Conservation (phyloP, 495 filamentous ascomycete genomes). For the Xylaria cubensis region DNA sequence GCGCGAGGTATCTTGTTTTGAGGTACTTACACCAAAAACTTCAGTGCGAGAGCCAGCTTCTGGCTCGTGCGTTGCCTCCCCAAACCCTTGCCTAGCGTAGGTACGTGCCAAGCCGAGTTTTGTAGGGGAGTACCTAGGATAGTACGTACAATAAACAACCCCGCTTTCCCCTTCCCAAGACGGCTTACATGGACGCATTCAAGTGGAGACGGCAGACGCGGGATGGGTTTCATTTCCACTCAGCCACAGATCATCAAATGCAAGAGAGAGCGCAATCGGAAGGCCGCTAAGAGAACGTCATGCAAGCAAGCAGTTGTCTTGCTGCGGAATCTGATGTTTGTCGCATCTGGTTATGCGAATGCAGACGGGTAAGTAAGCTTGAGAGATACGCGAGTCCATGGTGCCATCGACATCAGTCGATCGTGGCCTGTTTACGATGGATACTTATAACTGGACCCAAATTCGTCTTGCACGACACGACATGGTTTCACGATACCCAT, state of each 20-base stretch:
- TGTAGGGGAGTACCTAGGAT: too few species aligned
- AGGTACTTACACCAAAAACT: too few species aligned
- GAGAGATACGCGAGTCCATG: slow-evolving; percentile 18
- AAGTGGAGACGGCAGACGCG: slow-evolving; percentile 7
- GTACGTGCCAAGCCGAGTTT: too few species aligned
- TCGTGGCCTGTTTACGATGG: slow-evolving; percentile 1
- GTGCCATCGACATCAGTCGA: slow-evolving; percentile 17
- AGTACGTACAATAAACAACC: background rate
- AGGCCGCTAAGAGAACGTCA: background rate
- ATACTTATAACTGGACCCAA: slow-evolving; percentile 6
- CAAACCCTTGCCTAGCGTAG: too few species aligned
- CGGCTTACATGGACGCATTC: background rate
- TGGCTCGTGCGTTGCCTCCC: too few species aligned
- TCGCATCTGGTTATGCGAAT: slow-evolving; percentile 2
- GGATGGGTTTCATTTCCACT: background rate
- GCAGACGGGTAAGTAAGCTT: background rate
- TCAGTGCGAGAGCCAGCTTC: too few species aligned
- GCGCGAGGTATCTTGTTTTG: too few species aligned
- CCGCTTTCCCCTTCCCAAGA: slow-evolving; percentile 7
- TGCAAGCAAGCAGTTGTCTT: background rate
- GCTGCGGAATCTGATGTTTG: background rate
- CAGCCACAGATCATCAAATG: slow-evolving; percentile 10
- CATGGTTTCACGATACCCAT: background rate
- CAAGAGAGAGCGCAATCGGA: background rate
- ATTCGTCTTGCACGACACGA: background rate